A percentile compares a stretch with the other conserved stretches of the same genome.
Conservation (phyloP, 768 basidiomycete species). For the Mycena amicta region DNA sequence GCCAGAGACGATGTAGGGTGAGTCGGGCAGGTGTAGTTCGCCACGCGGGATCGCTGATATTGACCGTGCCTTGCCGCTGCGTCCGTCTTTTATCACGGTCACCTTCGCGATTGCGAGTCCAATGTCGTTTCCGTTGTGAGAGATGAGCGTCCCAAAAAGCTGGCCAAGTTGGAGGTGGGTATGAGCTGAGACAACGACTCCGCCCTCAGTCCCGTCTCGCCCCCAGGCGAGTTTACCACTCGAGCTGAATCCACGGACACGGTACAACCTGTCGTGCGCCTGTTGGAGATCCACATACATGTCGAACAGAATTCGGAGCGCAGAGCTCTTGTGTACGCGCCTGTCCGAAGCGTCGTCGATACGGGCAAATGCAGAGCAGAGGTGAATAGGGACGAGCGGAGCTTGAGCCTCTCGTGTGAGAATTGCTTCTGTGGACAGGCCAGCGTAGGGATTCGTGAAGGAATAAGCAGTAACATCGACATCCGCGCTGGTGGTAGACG, state of each 20-base stretch:
- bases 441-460: too few relatives aligned
- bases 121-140: not conserved
- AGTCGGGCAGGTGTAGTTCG: not conserved
- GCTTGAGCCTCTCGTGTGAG: too few relatives aligned
- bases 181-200: not conserved
- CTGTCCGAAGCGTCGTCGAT: not conserved
- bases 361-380: conserved; percentile 1
- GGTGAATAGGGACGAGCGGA: too few relatives aligned
- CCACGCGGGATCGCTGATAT: not conserved
- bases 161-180: conserved; percentile 1
- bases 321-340: conserved; percentile 6
- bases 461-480: too few relatives aligned
- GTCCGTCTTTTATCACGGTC: conserved; percentile 2
- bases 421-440: too few relatives aligned
- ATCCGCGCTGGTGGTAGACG: not conserved
- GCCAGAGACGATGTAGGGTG: not conserved
- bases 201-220: not conserved
- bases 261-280: conserved; percentile 4
- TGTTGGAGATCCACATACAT: not conserved
- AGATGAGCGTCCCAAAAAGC: conserved; percentile 4
- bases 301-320: conserved; percentile 6
- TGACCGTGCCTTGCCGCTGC: not conserved
- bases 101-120: conserved; percentile 4
- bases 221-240: too few relatives aligned
- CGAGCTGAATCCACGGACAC: conserved; percentile 3